Conservation (phyloP, 257 asterid genomes). For the Scutellaria baicalensis region DNA sequence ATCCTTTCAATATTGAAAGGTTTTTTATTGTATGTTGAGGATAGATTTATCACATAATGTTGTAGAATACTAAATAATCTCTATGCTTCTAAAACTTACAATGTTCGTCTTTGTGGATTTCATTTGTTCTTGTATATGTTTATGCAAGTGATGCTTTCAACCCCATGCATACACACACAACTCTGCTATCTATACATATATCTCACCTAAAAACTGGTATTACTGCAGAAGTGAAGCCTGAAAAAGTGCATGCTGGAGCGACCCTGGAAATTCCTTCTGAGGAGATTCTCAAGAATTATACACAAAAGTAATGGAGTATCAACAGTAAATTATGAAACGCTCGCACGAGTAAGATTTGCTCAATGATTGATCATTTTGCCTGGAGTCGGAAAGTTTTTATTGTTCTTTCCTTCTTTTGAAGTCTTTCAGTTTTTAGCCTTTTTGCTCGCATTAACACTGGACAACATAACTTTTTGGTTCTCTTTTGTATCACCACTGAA, state of each 20-base stretch:
- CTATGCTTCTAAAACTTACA: background rate
- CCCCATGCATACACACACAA: background rate
- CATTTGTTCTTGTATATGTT: background rate
- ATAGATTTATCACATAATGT: background rate
- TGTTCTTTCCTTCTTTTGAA: background rate
- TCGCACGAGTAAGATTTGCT: background rate
- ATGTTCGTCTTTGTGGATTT: background rate
- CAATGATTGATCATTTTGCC: background rate
- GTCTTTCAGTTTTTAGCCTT: background rate
- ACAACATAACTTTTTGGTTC: background rate
- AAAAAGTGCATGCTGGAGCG: slow-evolving; percentile 69
- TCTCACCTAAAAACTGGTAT: slow-evolving; percentile 1
- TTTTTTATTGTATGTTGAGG: background rate
- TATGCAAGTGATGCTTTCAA: background rate
- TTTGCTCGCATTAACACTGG: background rate
- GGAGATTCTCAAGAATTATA: slow-evolving; percentile 52
- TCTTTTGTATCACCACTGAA: background rate
- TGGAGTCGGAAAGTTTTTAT: background rate
- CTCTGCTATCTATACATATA: background rate
- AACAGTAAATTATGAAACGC: background rate
- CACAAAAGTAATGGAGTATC: slow-evolving; percentile 10
- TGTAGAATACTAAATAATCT: background rate
- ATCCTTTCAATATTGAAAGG: background rate
- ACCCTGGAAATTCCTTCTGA: slow-evolving; percentile 87
- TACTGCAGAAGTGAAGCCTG: slow-evolving; percentile 74